Conservation (phyloP, 225 moss, liverwort and hornwort species). For the Bryoerythrophyllum caledonicum region DNA sequence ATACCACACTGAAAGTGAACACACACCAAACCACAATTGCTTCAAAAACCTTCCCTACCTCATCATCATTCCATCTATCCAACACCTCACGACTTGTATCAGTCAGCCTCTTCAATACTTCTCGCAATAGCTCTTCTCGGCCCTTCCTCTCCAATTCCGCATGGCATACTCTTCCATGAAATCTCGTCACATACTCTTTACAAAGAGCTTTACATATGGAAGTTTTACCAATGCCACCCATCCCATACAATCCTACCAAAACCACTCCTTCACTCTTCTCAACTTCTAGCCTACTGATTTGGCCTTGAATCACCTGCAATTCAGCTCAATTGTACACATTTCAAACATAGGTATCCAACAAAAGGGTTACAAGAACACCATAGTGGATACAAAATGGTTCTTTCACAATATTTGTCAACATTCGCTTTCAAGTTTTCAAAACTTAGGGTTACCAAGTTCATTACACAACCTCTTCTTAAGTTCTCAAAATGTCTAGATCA, state of each 20-base stretch:
- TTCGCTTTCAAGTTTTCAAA: no score
- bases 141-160: neutral
- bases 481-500: accelerated
- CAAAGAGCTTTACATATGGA: neutral
- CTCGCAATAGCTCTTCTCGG: neutral
- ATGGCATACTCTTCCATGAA: neutral
- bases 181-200: neutral
- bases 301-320: neutral
- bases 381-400: no score
- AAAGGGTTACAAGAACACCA: no score
- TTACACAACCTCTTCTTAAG: no score
- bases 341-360: no score
- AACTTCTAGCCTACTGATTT: neutral
- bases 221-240: neutral
- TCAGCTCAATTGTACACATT: no score
- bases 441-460: no score
- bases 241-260: neutral
- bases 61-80: neutral
- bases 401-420: no score
- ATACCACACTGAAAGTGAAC: no score
- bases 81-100: neutral
- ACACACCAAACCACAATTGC: no score
- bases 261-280: neutral
- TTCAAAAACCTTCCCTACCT: neutral
- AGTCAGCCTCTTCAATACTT: neutral